A percentile compares a stretch with the other conserved stretches of the same genome.
Evolutionary conservation across 2,329 filamentous ascomycete genomes (phyloP).

Genomic region (Penicillium vulpinum): DNA sequence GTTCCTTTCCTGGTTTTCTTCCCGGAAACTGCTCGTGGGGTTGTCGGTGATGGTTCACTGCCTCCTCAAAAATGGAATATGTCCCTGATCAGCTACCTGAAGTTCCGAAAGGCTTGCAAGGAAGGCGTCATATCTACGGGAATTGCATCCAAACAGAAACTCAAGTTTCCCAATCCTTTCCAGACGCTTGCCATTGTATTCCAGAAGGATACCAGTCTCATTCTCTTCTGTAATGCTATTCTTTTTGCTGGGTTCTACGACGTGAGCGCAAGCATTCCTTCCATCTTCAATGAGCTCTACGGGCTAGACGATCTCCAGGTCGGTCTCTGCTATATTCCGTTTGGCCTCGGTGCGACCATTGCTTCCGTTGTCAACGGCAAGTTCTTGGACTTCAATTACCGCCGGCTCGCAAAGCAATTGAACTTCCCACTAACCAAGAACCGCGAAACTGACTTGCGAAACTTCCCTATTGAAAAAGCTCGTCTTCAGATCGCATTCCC

Average conservation of each 20-base stretch:
- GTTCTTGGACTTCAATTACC: slow-evolving; percentile 49
- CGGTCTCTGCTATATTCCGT: slow-evolving; percentile 46
- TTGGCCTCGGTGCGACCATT: slow-evolving; percentile 43
- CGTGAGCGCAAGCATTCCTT: slow-evolving; percentile 42
- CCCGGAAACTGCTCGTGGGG: slow-evolving; percentile 40
- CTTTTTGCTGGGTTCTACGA: slow-evolving; percentile 46
- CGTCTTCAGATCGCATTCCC: slow-evolving; percentile 45
- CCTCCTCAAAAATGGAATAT: slow-evolving; percentile 40
- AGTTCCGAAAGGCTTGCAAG: slow-evolving; percentile 26
- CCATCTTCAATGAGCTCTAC: slow-evolving; percentile 40
- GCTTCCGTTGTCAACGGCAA: slow-evolving; percentile 42
- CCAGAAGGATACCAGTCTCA: slow-evolving; percentile 38
- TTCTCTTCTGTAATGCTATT: slow-evolving; percentile 42
- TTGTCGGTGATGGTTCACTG: slow-evolving; percentile 43
- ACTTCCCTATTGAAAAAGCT: slow-evolving; percentile 48
- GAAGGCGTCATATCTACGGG: slow-evolving; percentile 8
- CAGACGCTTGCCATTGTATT: slow-evolving; percentile 36
- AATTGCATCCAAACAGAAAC: slow-evolving; percentile 19
- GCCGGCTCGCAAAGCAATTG: slow-evolving; percentile 33
- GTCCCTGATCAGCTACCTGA: slow-evolving; percentile 32
- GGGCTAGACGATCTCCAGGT: slow-evolving; percentile 43
- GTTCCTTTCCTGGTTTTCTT: slow-evolving; percentile 38
- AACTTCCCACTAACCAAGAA: slow-evolving; percentile 37
- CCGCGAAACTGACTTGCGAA: slow-evolving; percentile 37
- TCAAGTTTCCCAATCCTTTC: slow-evolving; percentile 42